Evolutionary conservation across 2,329 filamentous ascomycete species (phyloP).

Genomic region (Fusarium papillatum): DNA sequence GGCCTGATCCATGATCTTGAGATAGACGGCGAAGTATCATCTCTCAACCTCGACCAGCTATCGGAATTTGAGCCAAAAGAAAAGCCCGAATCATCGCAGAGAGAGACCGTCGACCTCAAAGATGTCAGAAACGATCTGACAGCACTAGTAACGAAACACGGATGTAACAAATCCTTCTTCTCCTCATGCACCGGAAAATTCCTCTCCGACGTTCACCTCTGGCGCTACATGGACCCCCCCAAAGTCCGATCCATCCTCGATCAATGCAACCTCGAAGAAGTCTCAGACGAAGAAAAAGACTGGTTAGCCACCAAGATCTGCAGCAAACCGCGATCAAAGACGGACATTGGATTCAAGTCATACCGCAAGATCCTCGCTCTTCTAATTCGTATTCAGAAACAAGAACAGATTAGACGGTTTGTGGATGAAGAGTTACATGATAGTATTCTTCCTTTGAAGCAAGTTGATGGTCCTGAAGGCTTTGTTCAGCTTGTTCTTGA

Average conservation of each 20-base stretch:
- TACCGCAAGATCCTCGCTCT: background rate
- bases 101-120: background rate
- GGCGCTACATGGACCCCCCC: background rate
- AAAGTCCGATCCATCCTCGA: background rate
- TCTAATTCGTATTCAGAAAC: background rate
- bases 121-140: background rate
- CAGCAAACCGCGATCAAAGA: background rate
- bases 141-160: background rate
- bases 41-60: background rate
- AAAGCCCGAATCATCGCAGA: background rate
- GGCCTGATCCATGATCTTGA: background rate
- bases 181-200: background rate
- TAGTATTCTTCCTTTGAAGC: background rate
- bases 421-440: background rate
- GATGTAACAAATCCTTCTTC: background rate
- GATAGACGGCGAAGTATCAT: background rate
- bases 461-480: background rate
- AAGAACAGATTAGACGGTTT: background rate
- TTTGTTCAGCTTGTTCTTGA: background rate
- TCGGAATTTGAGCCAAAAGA: background rate
- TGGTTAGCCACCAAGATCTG: background rate
- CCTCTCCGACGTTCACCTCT: conserved; percentile 4
- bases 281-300: background rate
- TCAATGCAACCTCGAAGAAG: background rate
- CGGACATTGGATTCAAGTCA: background rate